phyloP scores from a whole-genome alignment of 768 basidiomycete species.

The Auricularia sp. region DNA sequence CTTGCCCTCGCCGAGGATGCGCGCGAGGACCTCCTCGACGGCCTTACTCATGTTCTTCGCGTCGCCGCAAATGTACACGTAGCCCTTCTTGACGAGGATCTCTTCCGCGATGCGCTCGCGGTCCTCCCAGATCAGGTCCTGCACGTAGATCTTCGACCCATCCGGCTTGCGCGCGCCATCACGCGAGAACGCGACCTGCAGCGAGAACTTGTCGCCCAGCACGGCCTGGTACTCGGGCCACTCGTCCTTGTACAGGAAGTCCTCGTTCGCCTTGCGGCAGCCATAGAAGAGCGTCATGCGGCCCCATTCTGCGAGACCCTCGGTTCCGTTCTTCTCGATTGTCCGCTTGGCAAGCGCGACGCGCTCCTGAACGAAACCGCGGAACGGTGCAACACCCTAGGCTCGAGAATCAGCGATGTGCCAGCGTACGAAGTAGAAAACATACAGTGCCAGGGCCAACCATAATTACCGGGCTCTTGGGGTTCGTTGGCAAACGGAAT shows the following conservation, averaged over 20 bases:
- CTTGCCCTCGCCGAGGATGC: slow-evolving; percentile 86
- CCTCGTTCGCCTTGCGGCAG: slow-evolving; percentile 79
- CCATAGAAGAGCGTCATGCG: slow-evolving; percentile 92
- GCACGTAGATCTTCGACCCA: slow-evolving; percentile 97
- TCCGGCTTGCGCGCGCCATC: slow-evolving; percentile 70
- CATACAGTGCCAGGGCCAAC: slow-evolving; percentile 95
- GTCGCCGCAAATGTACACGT: slow-evolving; percentile 94
- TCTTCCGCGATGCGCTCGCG: slow-evolving; percentile 74
- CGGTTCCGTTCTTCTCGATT: slow-evolving; percentile 88
- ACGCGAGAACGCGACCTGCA: slow-evolving; percentile 87
- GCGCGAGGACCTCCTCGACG: slow-evolving; percentile 82
- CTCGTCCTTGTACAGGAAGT: slow-evolving; percentile 92
- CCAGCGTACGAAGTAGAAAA: slow-evolving; percentile 11
- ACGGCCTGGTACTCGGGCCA: slow-evolving; percentile 84
- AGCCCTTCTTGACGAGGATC: slow-evolving; percentile 91
- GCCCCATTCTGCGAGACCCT: slow-evolving; percentile 93
- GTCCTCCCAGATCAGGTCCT: slow-evolving; percentile 89
- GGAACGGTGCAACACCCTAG: slow-evolving; percentile 98
- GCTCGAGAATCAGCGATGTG: slow-evolving; percentile 3
- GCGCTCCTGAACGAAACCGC: slow-evolving; percentile 96
- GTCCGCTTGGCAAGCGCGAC: slow-evolving; percentile 92
- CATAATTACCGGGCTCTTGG: slow-evolving; percentile 98
- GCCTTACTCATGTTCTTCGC: slow-evolving; percentile 94
- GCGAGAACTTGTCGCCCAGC: slow-evolving; percentile 82
- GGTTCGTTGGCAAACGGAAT: slow-evolving; percentile 94